Conservation (phyloP, 2,329 filamentous ascomycete genomes). For the Fusarium vanettenii region DNA sequence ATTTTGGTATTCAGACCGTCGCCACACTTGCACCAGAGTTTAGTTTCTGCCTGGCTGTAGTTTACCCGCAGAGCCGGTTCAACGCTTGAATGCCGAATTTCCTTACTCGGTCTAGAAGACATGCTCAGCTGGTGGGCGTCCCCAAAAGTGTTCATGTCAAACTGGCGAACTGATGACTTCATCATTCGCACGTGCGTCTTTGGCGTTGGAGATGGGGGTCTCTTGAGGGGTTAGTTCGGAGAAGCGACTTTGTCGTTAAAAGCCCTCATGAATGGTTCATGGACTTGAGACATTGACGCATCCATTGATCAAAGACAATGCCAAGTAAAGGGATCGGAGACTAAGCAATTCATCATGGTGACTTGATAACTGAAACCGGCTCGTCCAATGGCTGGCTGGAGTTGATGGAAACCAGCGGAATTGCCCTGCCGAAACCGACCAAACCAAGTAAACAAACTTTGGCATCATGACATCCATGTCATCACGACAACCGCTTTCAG, state of each 20-base stretch:
- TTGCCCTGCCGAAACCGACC: conserved; percentile 8
- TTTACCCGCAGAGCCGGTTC: conserved; percentile 1
- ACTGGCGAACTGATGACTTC: conserved; percentile 17
- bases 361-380: conserved; percentile 1
- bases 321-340: neutral
- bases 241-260: conserved; percentile 15
- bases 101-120: neutral
- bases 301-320: neutral
- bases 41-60: neutral
- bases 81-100: conserved; percentile 4
- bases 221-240: conserved; percentile 4
- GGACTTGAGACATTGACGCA: conserved; percentile 3
- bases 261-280: conserved; percentile 5
- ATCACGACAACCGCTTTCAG: conserved; percentile 13
- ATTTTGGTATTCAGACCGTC: neutral
- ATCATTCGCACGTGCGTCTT: conserved; percentile 24
- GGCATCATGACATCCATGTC: conserved; percentile 26
- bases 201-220: conserved; percentile 1
- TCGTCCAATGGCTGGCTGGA: neutral
- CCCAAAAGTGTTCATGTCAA: neutral
- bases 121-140: neutral
- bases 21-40: neutral
- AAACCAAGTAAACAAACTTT: conserved; percentile 30
- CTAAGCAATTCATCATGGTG: conserved; percentile 17
- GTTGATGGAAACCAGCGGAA: conserved; percentile 1